A percentile compares a stretch with the other conserved stretches of the same genome.
Evolutionary conservation across 768 basidiomycete species (phyloP).

Genomic region (Daedaleopsis nitida): DNA sequence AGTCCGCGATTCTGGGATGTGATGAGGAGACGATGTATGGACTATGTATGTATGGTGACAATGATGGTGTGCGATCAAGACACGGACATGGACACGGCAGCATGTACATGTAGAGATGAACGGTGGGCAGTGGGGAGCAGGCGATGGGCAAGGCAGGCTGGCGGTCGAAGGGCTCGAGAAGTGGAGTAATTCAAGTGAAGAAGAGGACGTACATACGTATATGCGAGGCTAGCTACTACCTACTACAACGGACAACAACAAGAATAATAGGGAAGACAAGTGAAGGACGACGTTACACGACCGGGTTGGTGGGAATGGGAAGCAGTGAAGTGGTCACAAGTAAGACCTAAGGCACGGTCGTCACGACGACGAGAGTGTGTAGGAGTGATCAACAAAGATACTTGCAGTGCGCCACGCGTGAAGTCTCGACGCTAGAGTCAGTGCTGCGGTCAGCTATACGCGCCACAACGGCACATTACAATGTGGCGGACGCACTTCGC

Average conservation of each 20-base stretch:
- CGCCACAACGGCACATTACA: background rate
- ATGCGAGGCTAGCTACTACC: constrained; percentile 14
- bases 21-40: background rate
- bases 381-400: background rate
- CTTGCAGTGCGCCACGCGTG: background rate
- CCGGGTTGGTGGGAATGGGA: background rate
- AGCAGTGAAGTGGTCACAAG: background rate
- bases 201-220: constrained; percentile 3
- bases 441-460: background rate
- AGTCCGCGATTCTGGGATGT: background rate
- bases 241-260: constrained; percentile 15
- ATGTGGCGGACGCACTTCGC: background rate
- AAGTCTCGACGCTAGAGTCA: background rate
- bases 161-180: background rate
- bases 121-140: background rate
- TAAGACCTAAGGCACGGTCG: background rate
- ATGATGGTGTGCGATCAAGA: background rate
- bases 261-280: background rate
- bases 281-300: background rate
- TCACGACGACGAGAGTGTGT: background rate
- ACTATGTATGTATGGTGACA: background rate
- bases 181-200: background rate
- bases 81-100: no score
- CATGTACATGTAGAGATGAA: background rate
- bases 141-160: constrained; percentile 1